Evolutionary conservation across 495 filamentous ascomycete species (phyloP).

Genomic region (Schizothecium vesticola): DNA sequence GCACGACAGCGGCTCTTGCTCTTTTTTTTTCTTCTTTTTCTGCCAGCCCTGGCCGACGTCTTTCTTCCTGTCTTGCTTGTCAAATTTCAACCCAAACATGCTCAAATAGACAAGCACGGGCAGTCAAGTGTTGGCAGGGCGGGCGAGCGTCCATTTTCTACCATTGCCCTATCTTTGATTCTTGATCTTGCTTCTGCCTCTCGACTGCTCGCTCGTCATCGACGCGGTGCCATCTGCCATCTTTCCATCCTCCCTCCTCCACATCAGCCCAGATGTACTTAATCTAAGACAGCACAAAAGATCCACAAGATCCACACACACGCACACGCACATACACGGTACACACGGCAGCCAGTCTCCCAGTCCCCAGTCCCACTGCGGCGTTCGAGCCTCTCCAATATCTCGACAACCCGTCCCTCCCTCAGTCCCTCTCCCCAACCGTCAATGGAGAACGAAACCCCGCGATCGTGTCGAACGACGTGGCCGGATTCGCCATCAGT

Average conservation of each 20-base stretch:
- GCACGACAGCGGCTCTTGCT: constrained; percentile 11
- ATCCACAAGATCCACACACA: neutral
- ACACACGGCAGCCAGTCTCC: neutral
- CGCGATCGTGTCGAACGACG: neutral
- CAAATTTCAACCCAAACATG: neutral
- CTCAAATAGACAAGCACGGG: neutral
- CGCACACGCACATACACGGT: neutral
- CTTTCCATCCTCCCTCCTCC: neutral
- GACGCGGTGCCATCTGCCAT: neutral
- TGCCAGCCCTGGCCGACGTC: constrained; percentile 1
- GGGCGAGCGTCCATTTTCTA: no score
- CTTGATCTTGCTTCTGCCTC: neutral
- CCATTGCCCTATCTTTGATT: no score
- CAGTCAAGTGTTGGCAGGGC: neutral
- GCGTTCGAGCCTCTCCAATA: neutral
- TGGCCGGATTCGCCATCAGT: neutral
- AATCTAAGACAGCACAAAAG: neutral
- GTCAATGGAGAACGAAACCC: neutral
- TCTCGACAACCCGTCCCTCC: constrained; percentile 16
- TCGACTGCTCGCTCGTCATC: neutral
- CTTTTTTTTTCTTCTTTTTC: constrained; percentile 7
- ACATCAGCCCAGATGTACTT: neutral
- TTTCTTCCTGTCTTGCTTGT: neutral
- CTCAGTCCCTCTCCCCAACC: neutral
- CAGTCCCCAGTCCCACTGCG: neutral